Conservation (phyloP, 768 basidiomycete genomes). For the Boletus rex-veris region DNA sequence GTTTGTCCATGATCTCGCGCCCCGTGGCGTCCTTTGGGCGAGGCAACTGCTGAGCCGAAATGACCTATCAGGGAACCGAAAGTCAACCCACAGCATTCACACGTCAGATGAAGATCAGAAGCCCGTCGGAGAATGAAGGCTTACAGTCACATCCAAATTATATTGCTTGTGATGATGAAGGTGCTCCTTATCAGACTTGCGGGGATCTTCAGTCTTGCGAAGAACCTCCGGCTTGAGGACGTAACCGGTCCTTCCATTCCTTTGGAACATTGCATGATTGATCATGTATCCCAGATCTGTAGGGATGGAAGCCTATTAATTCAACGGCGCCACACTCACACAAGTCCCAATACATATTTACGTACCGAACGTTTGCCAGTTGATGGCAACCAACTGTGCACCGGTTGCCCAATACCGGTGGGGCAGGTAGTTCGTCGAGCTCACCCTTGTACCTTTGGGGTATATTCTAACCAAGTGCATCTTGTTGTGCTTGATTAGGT, state of each 20-base stretch:
- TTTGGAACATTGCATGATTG: constrained; percentile 93
- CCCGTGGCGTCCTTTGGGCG: constrained; percentile 60
- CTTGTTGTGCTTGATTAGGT: constrained; percentile 83
- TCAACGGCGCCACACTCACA: background rate
- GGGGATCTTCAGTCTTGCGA: constrained; percentile 46
- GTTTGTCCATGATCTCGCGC: constrained; percentile 57
- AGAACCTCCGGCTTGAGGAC: constrained; percentile 85
- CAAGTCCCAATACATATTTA: background rate
- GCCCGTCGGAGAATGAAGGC: constrained; percentile 10
- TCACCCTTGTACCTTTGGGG: constrained; percentile 78
- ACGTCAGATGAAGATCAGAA: background rate
- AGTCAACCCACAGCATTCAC: background rate
- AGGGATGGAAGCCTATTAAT: background rate
- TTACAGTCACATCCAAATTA: constrained; percentile 60
- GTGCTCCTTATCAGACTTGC: constrained; percentile 59
- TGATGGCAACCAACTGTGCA: constrained; percentile 86
- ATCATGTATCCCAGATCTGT: constrained; percentile 87
- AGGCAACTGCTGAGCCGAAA: constrained; percentile 91
- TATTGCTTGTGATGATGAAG: constrained; percentile 53
- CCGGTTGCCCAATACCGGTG: constrained; percentile 89
- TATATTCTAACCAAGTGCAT: constrained; percentile 83
- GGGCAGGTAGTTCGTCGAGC: constrained; percentile 84
- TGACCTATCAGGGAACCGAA: constrained; percentile 40
- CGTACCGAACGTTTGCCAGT: constrained; percentile 96
- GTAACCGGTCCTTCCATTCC: constrained; percentile 85